Conservation (phyloP, 306 rosid genomes). For the Comarum palustre region DNA sequence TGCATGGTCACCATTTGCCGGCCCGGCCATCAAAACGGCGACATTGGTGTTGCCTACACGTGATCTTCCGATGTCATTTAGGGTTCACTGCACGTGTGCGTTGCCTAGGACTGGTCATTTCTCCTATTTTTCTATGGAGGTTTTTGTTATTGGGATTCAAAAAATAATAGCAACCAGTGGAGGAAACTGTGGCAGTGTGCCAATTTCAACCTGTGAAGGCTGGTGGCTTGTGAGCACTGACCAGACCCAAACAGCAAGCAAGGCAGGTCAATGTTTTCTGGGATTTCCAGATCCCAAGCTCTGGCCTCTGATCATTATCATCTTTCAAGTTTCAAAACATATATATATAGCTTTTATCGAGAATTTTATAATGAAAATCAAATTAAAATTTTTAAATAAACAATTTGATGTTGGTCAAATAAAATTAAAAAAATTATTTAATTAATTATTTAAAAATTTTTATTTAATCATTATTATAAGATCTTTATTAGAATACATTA, state of each 20-base stretch:
- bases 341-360: background rate
- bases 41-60: constrained; percentile 47
- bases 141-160: background rate
- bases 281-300: constrained; percentile 46
- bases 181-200: background rate
- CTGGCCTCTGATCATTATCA: constrained; percentile 6
- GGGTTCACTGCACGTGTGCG: constrained; percentile 42
- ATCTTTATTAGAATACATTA: too few species aligned
- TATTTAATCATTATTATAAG: too few species aligned
- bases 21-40: constrained; percentile 58
- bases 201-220: background rate
- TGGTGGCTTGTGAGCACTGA: constrained; percentile 8
- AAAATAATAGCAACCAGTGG: background rate
- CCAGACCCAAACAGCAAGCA: constrained; percentile 27
- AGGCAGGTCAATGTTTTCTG: constrained; percentile 41
- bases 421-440: too few species aligned
- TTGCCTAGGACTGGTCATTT: constrained; percentile 22
- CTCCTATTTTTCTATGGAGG: background rate
- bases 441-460: too few species aligned
- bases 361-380: too few species aligned
- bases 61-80: constrained; percentile 26
- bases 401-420: too few species aligned
- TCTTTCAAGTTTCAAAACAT: background rate
- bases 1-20: constrained; percentile 6
- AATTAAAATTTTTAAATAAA: too few species aligned